Evolutionary conservation across 1,284 basidiomycete genomes (phyloP).

Genomic region (Ganoderma resinaceum): DNA sequence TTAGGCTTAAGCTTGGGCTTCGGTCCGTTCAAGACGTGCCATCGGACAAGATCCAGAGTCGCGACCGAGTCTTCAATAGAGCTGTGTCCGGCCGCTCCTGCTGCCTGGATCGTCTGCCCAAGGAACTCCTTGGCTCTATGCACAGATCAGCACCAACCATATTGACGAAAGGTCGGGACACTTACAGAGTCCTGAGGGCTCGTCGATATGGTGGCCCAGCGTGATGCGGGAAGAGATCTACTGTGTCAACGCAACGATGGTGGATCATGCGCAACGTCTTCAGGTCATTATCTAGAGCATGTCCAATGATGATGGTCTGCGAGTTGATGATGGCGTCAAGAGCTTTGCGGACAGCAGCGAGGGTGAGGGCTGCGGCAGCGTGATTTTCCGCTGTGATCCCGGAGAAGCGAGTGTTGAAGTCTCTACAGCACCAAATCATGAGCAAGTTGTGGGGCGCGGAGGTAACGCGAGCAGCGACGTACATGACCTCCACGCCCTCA

Average conservation of each 20-base stretch:
- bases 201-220: conserved; percentile 81
- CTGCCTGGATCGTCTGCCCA: conserved; percentile 78
- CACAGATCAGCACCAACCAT: conserved; percentile 7
- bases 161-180: conserved; percentile 19
- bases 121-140: conserved; percentile 81
- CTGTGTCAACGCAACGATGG: conserved; percentile 83
- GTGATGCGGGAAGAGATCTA: conserved; percentile 82
- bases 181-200: conserved; percentile 82
- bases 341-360: conserved; percentile 69
- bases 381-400: conserved; percentile 76
- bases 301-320: conserved; percentile 85
- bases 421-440: conserved; percentile 52
- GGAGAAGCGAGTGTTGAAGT: conserved; percentile 91
- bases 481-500: conserved; percentile 82
- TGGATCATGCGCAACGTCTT: conserved; percentile 88
- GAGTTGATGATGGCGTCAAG: conserved; percentile 76
- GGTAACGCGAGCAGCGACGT: conserved; percentile 36
- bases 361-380: conserved; percentile 61
- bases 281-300: conserved; percentile 90
- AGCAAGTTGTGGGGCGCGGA: background rate
- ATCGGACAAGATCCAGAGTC: conserved; percentile 85
- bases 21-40: conserved; percentile 65
- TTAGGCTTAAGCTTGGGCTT: conserved; percentile 47
- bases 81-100: conserved; percentile 81
- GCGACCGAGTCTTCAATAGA: conserved; percentile 86